Evolutionary conservation across 768 basidiomycete species (phyloP), one percentile per base, ranked within the genome.

Genomic region (Leccinum pellstonianum): DNA sequence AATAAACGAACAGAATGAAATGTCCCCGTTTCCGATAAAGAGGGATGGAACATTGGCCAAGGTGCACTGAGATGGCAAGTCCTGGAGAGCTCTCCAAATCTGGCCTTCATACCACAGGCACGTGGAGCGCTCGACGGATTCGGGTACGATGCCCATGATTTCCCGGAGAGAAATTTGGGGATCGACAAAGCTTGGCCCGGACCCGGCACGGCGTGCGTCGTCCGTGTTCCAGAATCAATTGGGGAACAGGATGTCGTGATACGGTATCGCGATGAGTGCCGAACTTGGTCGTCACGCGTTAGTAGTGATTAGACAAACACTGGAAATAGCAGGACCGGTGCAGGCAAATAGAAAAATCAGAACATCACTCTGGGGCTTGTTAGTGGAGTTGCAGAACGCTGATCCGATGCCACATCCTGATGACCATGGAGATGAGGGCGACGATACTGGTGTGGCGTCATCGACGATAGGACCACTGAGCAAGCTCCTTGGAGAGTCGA

Each of bases 41-140:
- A 21, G 11, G 23, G 23, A 21, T 27, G 7, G 49, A 17, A 50
- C 49, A 9, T 9, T 5, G 17, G 49, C 17, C 27, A 50, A 50
- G 59, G 31, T 49, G 14, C 4, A 57, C 64, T 31, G 21, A 50
- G 50, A 55, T 52, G 57, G 63, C 17, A 43, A 29, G 21, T n/a
- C 35, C 47, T 25, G 2, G 15, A 17, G 27, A 27, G 8, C 7
- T 5, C 49, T 0, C 49, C 15, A 8, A 9, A 60, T 52, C 49
- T 23, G 31, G 48, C 19, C 3, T 17, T 23, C 21, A 29, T 25
- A 3, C 15, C 19, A 29, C 54, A 49, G 47, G 54, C 21, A 51
- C 31, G 17, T 4, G 17, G 17, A 29, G 25, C 49, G 6, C 15
- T 29, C 2, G 25, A 29, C 25, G 21, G 48, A 25, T 50, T 50